Base-by-base conservation (phyloP, 768 basidiomycete genomes). In the Amanita rubescens region DNA sequence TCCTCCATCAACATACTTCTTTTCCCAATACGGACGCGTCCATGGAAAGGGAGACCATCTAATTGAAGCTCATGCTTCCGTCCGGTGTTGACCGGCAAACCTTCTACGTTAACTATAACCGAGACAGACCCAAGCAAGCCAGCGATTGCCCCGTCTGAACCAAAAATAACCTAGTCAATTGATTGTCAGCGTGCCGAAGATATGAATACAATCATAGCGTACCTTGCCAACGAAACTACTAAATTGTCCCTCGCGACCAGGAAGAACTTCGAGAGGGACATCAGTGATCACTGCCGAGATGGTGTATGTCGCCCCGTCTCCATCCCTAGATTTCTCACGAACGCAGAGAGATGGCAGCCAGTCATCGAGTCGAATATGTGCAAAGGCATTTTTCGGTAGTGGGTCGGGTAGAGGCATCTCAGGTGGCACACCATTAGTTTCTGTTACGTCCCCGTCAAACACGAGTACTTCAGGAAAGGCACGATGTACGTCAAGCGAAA, bases 191-290 rank as follows among this genome's bases (percentile, higher is more conserved):
- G 3, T 59, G 50, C 20, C 3, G 33, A 15, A 11, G 30, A 24
- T 10, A 43, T 17, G n/a, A 33, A 39, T 27, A 48, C 1, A 37
- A 25, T 27, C 12, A 22, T 11, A 8, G 57, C 59, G 9, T 37
- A 88, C 89, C 82, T 93, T 92, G 58, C 76, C 69, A 14, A 92
- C 79, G 56, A 93, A 93, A 51, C 75, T 73, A 55, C 84, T 81
- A 57, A 93, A 90, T 60, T 86, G 79, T 56, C 75, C 80, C 65
- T 90, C 78, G 39, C 90, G 77, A 5, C 90, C 88, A 0, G 89
- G 87, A 0, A 93, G 70, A 9, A 92, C 85, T 53, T 89, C 70
- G 27, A 93, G 68, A 11, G 90, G 88, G 10, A 89, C 83, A 59
- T 91, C 85, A 2, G 76, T 73, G 44, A 92, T 77, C 58, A 75